Conservation (phyloP, 306 rosid genomes). For the Cucumis melo region DNA sequence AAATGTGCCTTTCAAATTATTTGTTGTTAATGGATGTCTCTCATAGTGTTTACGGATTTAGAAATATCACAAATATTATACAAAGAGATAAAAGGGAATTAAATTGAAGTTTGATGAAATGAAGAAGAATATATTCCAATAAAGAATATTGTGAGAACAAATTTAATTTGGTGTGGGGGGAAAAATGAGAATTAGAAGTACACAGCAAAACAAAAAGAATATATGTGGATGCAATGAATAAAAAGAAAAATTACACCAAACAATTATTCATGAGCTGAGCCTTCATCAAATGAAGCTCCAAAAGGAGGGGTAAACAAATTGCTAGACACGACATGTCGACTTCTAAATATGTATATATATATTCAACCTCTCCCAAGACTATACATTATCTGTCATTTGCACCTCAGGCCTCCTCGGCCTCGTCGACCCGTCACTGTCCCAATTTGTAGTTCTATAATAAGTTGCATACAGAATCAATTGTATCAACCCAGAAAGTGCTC, state of each 20-base stretch:
- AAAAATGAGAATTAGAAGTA: not conserved
- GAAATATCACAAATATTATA: no score
- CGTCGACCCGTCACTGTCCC: conserved; percentile 17
- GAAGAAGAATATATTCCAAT: not conserved
- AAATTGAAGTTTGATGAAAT: no score
- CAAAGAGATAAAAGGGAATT: no score
- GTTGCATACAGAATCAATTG: conserved; percentile 47
- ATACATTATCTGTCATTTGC: conserved; percentile 11
- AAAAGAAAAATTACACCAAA: not conserved
- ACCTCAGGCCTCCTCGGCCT: not conserved
- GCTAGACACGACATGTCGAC: not conserved
- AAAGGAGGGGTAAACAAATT: not conserved
- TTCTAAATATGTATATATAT: not conserved
- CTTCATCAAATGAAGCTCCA: not conserved
- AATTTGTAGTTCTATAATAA: conserved; percentile 38
- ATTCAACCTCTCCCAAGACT: not conserved
- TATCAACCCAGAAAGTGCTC: conserved; percentile 39
- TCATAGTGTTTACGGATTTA: no score
- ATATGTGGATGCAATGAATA: not conserved
- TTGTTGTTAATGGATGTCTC: no score
- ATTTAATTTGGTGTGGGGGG: not conserved
- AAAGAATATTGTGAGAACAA: no score
- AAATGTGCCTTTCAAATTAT: no score
- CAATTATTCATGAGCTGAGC: not conserved
- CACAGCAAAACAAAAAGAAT: not conserved